Base-by-base conservation (phyloP, 2,329 filamentous ascomycete genomes). In the Talaromyces sp. region DNA sequence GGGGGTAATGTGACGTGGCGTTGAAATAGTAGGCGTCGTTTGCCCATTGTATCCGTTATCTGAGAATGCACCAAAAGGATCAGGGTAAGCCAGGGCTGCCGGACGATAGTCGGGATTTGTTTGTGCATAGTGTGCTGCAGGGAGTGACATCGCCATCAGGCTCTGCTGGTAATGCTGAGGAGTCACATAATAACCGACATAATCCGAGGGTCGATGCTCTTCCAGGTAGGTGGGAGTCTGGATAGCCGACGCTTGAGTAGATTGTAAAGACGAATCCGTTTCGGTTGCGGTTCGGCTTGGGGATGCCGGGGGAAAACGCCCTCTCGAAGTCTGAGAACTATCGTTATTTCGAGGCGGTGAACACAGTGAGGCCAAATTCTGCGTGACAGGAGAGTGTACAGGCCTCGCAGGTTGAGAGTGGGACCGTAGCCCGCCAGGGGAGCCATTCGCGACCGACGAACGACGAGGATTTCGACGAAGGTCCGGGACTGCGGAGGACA, bases 391-490 rank as follows among this genome's bases (percentile, higher is more conserved):
- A 30, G 76, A 75, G 57, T 76, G 74, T 18, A 79, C 66, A n/a
- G 76, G 69, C 28, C 79, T 73, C n/a, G 79, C 78, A 59, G 79
- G 79, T 61, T 82, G 79, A n/a, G 79, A 82, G 28, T 82, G 79
- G n/a, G 79, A 79, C 60, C 79, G 71, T 33, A 81, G 64, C 27
- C 75, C 78, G 33, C 72, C 73, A 36, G 78, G 74, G 23, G 77
- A 77, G 8, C 73, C 74, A 59, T 77, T 78, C 12, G 74, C 74
- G 60, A 76, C 71, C 3, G 79, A 81, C 12, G 78, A 77, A 59
- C 79, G 74, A 52, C 80, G 76, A 36, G 75, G 74, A 62, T 73
- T 79, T 34, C 79, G 78, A 50, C 78, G 77, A 52, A 75, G 68
- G 61, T 82, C 79, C 53, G 78, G 78, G 34, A 75, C 67, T 28